These are phyloP conservation scores for Arabidopsis suecica DNA, from an alignment of 345 rosid species.

Conservation along the genomic window DNA sequence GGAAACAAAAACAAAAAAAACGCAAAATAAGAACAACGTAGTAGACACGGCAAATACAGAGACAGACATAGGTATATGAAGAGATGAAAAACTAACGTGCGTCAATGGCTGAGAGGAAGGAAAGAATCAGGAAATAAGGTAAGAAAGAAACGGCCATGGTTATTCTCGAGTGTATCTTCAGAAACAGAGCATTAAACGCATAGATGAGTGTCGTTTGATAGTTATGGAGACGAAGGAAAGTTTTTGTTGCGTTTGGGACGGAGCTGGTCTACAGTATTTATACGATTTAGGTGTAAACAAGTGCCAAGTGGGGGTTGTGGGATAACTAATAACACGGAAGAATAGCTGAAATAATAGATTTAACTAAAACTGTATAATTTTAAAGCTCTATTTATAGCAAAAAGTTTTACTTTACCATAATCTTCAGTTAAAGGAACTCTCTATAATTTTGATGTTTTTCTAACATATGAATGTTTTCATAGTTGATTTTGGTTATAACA, in stretches of 20 bases:
- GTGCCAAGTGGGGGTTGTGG: conserved; percentile 35
- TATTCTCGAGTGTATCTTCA: not conserved
- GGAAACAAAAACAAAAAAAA: not conserved
- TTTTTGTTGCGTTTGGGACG: not conserved
- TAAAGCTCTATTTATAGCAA: conserved; percentile 19
- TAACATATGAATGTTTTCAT: not conserved
- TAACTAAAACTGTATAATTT: conserved; percentile 13
- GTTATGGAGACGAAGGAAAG: not conserved
- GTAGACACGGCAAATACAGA: not conserved
- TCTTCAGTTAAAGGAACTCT: conserved; percentile 12
- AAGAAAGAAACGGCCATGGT: conserved; percentile 22
- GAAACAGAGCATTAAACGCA: conserved; percentile 29
- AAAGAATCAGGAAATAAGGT: conserved; percentile 34
- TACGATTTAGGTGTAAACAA: conserved; percentile 14
- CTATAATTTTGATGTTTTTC: not conserved
- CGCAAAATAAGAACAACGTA: not conserved
- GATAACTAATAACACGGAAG: conserved; percentile 31
- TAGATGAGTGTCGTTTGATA: not conserved
- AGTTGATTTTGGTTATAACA: not conserved
- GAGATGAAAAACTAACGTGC: conserved; percentile 45
- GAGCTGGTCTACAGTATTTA: conserved; percentile 8
- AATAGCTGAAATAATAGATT: not conserved
- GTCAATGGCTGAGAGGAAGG: conserved; percentile 39
- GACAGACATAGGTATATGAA: not conserved
- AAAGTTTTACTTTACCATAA: not conserved